Evolutionary conservation across 1,284 basidiomycete species (phyloP).

Genomic region (Malassezia obtusa): DNA sequence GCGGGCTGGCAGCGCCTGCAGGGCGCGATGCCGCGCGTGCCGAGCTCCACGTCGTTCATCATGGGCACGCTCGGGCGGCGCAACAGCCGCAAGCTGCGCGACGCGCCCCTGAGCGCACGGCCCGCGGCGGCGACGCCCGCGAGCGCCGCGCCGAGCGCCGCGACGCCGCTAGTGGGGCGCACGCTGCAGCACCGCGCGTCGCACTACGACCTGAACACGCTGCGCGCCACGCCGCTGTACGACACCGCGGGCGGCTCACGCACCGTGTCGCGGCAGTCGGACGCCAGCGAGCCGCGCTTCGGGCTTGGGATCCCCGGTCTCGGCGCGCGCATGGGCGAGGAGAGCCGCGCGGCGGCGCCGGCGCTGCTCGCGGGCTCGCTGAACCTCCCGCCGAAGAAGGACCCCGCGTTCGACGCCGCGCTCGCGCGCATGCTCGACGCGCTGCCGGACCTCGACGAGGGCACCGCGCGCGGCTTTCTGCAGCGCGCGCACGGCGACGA

Average conservation of each 20-base stretch:
- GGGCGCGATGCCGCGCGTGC: conserved; percentile 4
- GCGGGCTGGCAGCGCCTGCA: not conserved
- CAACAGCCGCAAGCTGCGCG: conserved; percentile 1
- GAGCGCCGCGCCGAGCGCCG: not conserved
- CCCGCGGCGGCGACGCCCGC: not conserved
- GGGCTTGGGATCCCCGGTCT: conserved; percentile 3
- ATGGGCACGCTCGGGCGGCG: conserved; percentile 3
- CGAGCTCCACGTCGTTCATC: not conserved
- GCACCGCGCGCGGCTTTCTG: conserved; percentile 5
- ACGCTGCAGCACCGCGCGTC: not conserved
- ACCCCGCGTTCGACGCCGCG: not conserved
- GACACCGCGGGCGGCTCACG: not conserved
- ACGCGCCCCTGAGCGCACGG: not conserved
- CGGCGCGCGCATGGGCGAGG: conserved; percentile 1
- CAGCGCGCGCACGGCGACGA: conserved; percentile 7
- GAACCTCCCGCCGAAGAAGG: not conserved
- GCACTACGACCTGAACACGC: not conserved
- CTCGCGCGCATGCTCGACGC: conserved; percentile 11
- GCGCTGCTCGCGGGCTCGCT: conserved; percentile 2
- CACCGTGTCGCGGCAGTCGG: not conserved
- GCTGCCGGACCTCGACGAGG: conserved; percentile 11
- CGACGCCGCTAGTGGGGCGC: not conserved
- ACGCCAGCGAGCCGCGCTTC: not conserved
- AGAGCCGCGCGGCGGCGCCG: not conserved
- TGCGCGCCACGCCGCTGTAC: not conserved